Base-by-base conservation (phyloP, 495 filamentous ascomycete genomes). In the Xylaria telfairii region DNA sequence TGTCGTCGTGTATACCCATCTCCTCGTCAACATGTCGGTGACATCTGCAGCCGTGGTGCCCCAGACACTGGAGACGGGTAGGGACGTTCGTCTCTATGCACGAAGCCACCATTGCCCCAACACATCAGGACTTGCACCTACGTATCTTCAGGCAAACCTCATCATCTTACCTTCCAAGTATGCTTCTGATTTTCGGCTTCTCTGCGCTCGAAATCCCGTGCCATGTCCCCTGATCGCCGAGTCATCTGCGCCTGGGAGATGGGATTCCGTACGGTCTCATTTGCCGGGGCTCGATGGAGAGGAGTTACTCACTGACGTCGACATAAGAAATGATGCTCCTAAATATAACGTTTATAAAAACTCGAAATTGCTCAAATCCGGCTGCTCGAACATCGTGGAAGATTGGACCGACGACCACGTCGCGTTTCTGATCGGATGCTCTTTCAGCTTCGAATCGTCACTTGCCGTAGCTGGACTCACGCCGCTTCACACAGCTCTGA, bases 401-500 rank as follows among this genome's bases (percentile, higher is more conserved):
- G 69, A 84, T 21, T 90, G 87, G 88, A 81, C 78, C 0, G 64
- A 74, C 54, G 73, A 81, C 19, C 84, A 90, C 67, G 82, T 88
- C 17, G 87, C 80, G 0, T 90, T 89, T 66, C 75, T 89, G 6
- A 87, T 90, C 54, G 87, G 88, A 0, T 90, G 87, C 71, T 87
- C 85, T 0, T 89, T 83, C 76, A 84, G 82, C 32, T 90, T 89
- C 69, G 87, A 90, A 54, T 76, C 78, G 44, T 84, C 85, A 13
- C 79, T 90, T 34, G 70, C 69, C 2, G 69, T 67, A 2, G 84
- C 85, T 0, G 84, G 85, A 0, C 70, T 89, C 3, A 61, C 77
- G 49, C 83, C 86, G 0, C 77, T 82, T 24, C 85, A 89, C 66
- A 79, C 80, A 12, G 56, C 71, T 8, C 78, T 80, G 0, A 71